Evolutionary conservation across 2,329 filamentous ascomycete species (phyloP).

Genomic region (Proliferodiscus dingleyae): DNA sequence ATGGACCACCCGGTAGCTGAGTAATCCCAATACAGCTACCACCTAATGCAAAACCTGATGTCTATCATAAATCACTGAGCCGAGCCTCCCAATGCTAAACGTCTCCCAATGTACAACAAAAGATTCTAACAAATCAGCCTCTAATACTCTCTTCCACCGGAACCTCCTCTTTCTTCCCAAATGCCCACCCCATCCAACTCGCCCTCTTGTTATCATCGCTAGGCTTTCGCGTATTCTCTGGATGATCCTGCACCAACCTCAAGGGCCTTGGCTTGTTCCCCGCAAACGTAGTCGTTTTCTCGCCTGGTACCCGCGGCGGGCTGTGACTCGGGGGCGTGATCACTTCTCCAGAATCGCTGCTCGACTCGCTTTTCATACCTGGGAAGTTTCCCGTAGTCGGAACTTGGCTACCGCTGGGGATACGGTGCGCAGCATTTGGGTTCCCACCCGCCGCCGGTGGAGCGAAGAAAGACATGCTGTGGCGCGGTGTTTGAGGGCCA

Average conservation of each 20-base stretch:
- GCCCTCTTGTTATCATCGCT: conserved; percentile 49
- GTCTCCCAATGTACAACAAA: too few species aligned
- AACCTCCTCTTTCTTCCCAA: conserved; percentile 29
- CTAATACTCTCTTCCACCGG: conserved; percentile 17
- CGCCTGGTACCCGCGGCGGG: conserved; percentile 43
- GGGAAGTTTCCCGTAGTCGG: conserved; percentile 61
- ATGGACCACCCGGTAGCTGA: too few species aligned
- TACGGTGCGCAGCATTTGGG: conserved; percentile 47
- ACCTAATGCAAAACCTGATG: too few species aligned
- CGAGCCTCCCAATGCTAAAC: too few species aligned
- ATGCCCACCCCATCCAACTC: conserved; percentile 61
- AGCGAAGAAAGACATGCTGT: conserved; percentile 61
- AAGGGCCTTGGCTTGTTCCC: conserved; percentile 79
- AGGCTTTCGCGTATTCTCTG: conserved; percentile 30
- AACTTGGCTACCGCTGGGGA: conserved; percentile 45
- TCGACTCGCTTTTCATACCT: conserved; percentile 49
- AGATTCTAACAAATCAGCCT: too few species aligned
- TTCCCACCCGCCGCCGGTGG: conserved; percentile 45
- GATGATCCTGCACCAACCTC: conserved; percentile 82
- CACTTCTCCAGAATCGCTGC: conserved; percentile 59
- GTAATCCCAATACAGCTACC: too few species aligned
- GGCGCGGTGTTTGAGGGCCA: conserved; percentile 48
- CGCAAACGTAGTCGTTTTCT: conserved; percentile 55
- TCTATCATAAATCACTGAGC: too few species aligned
- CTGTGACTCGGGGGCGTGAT: conserved; percentile 47